A percentile compares a stretch with the other conserved stretches of the same genome.
Evolutionary conservation across 2,329 filamentous ascomycete genomes (phyloP).

Genomic region (Amesomyces nigricolor): DNA sequence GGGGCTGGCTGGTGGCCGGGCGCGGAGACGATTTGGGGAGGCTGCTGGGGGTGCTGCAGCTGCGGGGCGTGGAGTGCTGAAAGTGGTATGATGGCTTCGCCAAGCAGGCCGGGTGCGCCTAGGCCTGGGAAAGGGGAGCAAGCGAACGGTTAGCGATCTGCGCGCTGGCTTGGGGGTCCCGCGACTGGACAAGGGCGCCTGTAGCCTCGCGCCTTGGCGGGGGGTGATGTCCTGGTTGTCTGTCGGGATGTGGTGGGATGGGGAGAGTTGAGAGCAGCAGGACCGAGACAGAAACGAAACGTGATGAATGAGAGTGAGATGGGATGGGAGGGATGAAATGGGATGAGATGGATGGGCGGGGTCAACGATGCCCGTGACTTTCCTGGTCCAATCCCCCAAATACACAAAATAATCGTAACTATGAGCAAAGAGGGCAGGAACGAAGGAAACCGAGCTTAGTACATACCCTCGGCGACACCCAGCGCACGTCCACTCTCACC

Average conservation of each 20-base stretch:
- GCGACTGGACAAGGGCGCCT: slow-evolving; percentile 3
- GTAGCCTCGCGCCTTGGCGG: slow-evolving; percentile 7
- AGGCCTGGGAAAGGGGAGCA: slow-evolving; percentile 16
- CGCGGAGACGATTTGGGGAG: background rate
- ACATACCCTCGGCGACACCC: background rate
- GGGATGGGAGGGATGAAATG: background rate
- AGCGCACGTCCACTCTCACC: background rate
- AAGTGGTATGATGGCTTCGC: slow-evolving; percentile 27
- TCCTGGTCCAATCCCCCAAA: no score
- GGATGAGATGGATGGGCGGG: background rate
- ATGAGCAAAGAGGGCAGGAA: no score
- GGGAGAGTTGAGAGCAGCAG: no score
- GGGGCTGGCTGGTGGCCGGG: slow-evolving; percentile 5
- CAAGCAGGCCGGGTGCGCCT: slow-evolving; percentile 19
- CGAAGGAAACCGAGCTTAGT: no score
- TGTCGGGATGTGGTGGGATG: background rate
- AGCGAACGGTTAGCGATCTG: slow-evolving; percentile 23
- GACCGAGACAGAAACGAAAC: background rate
- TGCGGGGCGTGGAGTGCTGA: slow-evolving; percentile 24
- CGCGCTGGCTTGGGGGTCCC: slow-evolving; percentile 20
- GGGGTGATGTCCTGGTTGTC: background rate
- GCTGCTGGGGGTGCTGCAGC: slow-evolving; percentile 14
- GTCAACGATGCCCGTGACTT: no score
- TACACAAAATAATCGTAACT: no score
- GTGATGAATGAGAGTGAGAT: background rate